phyloP scores from a whole-genome alignment of 257 asterid species.

The Ilex asprella region DNA sequence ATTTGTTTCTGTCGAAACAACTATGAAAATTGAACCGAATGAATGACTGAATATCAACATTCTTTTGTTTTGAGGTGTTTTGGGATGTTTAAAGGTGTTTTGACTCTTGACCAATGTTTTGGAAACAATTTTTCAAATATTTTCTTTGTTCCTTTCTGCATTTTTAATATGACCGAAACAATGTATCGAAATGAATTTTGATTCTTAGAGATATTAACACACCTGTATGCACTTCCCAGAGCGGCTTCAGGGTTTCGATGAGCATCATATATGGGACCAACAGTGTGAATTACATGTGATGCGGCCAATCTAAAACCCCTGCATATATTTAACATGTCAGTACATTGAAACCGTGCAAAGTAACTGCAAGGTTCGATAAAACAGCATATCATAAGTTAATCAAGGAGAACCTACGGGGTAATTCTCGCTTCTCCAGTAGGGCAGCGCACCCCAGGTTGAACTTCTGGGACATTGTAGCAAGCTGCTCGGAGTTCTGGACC shows the following conservation, averaged over 20 bases:
- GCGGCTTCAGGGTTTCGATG: conserved; percentile 55
- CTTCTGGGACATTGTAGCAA: conserved; percentile 74
- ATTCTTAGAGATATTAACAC: conserved; percentile 9
- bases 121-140: too few relatives aligned
- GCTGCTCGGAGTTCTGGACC: conserved; percentile 80
- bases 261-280: conserved; percentile 74
- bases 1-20: too few relatives aligned
- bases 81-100: too few relatives aligned
- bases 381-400: not conserved
- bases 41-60: too few relatives aligned
- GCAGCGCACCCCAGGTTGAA: conserved; percentile 79
- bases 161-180: too few relatives aligned
- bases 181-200: too few relatives aligned
- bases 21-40: too few relatives aligned
- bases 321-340: conserved; percentile 23
- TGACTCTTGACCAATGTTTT: too few relatives aligned
- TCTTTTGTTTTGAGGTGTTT: too few relatives aligned
- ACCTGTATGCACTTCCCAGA: conserved; percentile 80
- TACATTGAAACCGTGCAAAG: not conserved
- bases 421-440: conserved; percentile 99
- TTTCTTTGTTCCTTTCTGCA: too few relatives aligned
- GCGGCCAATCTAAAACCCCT: conserved; percentile 92
- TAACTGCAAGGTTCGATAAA: not conserved
- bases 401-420: conserved; percentile 52
- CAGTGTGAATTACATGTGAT: conserved; percentile 92